Conservation (phyloP, 495 filamentous ascomycete species). For the Parathielavia appendiculata region DNA sequence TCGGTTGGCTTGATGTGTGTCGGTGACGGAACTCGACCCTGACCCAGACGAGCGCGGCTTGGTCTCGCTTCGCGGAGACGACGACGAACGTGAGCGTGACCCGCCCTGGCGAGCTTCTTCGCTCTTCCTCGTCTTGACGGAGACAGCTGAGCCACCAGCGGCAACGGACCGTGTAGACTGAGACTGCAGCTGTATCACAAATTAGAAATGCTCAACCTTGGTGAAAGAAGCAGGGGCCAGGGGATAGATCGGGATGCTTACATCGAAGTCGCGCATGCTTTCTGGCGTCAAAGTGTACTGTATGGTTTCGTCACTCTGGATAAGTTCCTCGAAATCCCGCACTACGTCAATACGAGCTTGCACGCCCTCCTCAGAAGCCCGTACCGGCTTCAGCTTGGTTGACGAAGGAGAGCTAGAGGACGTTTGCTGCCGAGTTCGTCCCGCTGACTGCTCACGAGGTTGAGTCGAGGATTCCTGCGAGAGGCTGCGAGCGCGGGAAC, state of each 20-base stretch:
- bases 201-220: constrained; percentile 22
- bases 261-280: constrained; percentile 80
- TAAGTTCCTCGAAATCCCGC: constrained; percentile 73
- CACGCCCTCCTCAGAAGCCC: constrained; percentile 49
- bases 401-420: constrained; percentile 39
- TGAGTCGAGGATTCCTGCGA: constrained; percentile 16
- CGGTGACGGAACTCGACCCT: constrained; percentile 33
- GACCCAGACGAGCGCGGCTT: constrained; percentile 38
- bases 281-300: constrained; percentile 91
- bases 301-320: constrained; percentile 84
- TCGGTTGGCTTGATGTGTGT: constrained; percentile 26
- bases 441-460: constrained; percentile 16
- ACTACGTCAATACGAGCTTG: constrained; percentile 39
- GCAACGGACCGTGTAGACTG: constrained; percentile 33
- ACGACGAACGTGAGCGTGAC: constrained; percentile 41
- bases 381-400: constrained; percentile 42
- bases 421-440: constrained; percentile 25
- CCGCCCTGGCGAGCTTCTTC: constrained; percentile 35
- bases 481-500: constrained; percentile 21
- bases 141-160: constrained; percentile 34
- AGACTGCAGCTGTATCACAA: constrained; percentile 13
- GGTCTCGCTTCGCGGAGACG: constrained; percentile 28
- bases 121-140: constrained; percentile 37
- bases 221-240: not conserved
- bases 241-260: constrained; percentile 38